phyloP scores from a whole-genome alignment of 2,329 filamentous ascomycete species.

The Pestalotiopsis sp. region DNA sequence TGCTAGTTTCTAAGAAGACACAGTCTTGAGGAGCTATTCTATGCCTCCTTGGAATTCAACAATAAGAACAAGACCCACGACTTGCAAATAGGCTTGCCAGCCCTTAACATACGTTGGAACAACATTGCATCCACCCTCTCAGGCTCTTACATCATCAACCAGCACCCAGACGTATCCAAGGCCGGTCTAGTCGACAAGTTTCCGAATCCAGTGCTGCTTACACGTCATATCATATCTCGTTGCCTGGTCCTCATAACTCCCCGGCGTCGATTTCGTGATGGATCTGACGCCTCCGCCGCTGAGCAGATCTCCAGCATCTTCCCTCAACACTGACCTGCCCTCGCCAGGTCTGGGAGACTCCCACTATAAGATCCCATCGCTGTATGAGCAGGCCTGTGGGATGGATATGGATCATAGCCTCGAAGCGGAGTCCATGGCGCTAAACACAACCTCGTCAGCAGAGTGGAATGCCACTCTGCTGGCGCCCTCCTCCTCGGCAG shows the following conservation, averaged over 20 bases:
- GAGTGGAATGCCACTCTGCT: slow-evolving; percentile 46
- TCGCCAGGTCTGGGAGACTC: slow-evolving; percentile 47
- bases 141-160: not conserved
- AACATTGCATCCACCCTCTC: not conserved
- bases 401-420: slow-evolving; percentile 39
- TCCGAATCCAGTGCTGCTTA: not conserved
- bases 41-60: not conserved
- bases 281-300: slow-evolving; percentile 52
- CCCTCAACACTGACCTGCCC: slow-evolving; percentile 48
- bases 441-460: slow-evolving; percentile 43
- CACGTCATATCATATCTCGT: slow-evolving; percentile 8
- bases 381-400: slow-evolving; percentile 44
- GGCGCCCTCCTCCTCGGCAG: slow-evolving; percentile 41
- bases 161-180: not conserved
- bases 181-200: not conserved
- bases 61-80: not conserved
- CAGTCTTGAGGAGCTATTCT: not conserved
- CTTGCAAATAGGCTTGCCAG: not conserved
- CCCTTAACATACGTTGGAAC: not conserved
- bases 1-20: not conserved
- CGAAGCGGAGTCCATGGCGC: slow-evolving; percentile 39
- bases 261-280: slow-evolving; percentile 37
- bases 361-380: slow-evolving; percentile 44
- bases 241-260: not conserved
- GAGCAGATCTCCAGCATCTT: slow-evolving; percentile 45